Evolutionary conservation across 345 rosid species (phyloP).

Genomic region (Camelina sativa): DNA sequence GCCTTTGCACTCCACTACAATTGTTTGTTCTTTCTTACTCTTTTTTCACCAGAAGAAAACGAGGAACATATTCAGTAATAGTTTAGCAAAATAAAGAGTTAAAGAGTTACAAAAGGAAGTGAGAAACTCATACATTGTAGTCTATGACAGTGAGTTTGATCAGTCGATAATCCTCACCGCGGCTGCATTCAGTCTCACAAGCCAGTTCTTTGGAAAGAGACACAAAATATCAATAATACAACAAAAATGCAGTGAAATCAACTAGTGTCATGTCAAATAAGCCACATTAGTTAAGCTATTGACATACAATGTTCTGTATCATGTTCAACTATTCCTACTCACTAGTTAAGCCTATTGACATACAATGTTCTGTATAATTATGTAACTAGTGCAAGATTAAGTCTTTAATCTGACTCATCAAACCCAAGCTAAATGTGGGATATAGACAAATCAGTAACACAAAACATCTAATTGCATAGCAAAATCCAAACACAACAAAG

Average conservation of each 20-base stretch:
- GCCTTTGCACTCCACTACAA: constrained; percentile 90
- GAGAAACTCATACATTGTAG: constrained; percentile 55
- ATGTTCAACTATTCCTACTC: constrained; percentile 7
- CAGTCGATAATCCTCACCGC: constrained; percentile 90
- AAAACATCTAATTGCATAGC: no score
- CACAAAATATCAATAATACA: neutral
- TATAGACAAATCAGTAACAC: neutral
- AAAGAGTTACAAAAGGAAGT: neutral
- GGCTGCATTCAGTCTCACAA: constrained; percentile 94
- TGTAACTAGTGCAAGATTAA: neutral
- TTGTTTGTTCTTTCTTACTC: constrained; percentile 72
- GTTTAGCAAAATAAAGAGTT: neutral
- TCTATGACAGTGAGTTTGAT: constrained; percentile 82
- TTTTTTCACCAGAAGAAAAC: constrained; percentile 37
- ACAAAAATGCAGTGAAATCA: neutral
- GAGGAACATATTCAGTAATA: neutral
- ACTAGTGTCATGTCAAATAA: neutral
- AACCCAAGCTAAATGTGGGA: neutral
- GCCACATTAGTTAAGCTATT: neutral
- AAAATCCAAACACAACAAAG: constrained; percentile 26
- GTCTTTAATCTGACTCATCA: neutral
- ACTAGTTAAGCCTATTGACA: neutral
- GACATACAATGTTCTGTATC: neutral
- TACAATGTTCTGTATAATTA: neutral
- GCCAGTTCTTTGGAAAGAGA: constrained; percentile 59